Conservation (phyloP, 148 eudicot species). For the Fagopyrum esculentum region DNA sequence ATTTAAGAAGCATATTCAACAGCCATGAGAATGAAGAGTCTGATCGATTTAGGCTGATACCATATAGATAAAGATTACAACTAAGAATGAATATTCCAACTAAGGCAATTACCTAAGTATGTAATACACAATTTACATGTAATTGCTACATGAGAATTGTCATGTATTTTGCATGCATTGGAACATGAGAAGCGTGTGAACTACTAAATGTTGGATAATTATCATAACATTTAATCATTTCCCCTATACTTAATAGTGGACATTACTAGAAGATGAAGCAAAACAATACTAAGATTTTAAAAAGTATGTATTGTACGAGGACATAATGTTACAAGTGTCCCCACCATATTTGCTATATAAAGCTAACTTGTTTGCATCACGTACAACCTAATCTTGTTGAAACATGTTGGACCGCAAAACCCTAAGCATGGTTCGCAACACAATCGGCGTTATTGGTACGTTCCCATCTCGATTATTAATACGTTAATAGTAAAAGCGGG, state of each 20-base stretch:
- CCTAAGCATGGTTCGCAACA: constrained; percentile 21
- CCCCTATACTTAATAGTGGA: neutral
- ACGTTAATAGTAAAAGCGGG: neutral
- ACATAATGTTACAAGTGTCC: neutral
- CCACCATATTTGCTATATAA: neutral
- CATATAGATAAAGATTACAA: too few species aligned
- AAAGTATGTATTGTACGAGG: neutral
- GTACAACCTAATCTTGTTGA: neutral
- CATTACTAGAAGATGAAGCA: neutral
- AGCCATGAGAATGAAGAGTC: too few species aligned
- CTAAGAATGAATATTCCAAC: too few species aligned
- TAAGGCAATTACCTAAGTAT: too few species aligned
- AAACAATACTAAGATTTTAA: neutral
- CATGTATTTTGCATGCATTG: neutral
- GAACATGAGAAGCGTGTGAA: neutral
- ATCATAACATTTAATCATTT: neutral
- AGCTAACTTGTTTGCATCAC: neutral
- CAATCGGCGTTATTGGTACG: constrained; percentile 29
- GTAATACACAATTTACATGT: too few species aligned
- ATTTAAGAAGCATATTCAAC: too few species aligned
- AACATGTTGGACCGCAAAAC: constrained; percentile 14
- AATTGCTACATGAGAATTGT: neutral
- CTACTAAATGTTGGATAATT: neutral
- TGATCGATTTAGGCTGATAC: too few species aligned
- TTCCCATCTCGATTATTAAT: neutral